Conservation (phyloP, 2,329 filamentous ascomycete genomes). For the Pochonia chlamydosporia region DNA sequence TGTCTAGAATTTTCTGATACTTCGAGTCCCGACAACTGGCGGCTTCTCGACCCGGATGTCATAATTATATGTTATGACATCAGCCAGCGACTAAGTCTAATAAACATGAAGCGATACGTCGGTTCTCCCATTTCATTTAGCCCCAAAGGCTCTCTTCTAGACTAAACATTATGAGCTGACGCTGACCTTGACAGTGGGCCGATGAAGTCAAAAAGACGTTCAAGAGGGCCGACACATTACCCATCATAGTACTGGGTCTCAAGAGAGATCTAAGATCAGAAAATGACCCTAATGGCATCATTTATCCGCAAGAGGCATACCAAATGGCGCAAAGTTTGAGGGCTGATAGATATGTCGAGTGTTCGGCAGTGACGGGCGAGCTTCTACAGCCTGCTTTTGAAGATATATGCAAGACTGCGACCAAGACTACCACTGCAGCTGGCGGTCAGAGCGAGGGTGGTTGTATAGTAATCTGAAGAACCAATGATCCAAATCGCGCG, state of each 20-base stretch:
- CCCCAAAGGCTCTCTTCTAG: constrained; percentile 5
- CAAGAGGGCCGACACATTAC: constrained; percentile 39
- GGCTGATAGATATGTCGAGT: constrained; percentile 59
- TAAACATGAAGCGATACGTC: constrained; percentile 53
- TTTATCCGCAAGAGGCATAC: constrained; percentile 57
- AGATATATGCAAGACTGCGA: constrained; percentile 53
- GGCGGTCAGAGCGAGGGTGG: constrained; percentile 51
- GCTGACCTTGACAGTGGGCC: constrained; percentile 42
- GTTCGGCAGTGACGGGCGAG: constrained; percentile 55
- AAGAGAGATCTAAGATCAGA: constrained; percentile 56
- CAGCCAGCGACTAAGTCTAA: constrained; percentile 49
- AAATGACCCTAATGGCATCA: constrained; percentile 52
- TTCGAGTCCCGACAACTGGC: constrained; percentile 53
- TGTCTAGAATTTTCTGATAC: constrained; percentile 57
- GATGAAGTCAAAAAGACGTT: constrained; percentile 47
- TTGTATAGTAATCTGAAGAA: constrained; percentile 42
- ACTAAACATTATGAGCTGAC: neutral
- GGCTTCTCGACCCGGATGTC: constrained; percentile 50
- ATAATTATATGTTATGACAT: constrained; percentile 58
- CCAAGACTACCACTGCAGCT: constrained; percentile 36
- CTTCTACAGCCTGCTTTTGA: constrained; percentile 52
- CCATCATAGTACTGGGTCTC: constrained; percentile 52
- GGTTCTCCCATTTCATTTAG: constrained; percentile 17
- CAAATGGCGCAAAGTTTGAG: constrained; percentile 51
- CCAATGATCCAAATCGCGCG: neutral